Percentiles rank a stretch among this genome's conserved stretches.
phyloP scores from a whole-genome alignment of 441 rosid species.

The Corymbia calophylla region DNA sequence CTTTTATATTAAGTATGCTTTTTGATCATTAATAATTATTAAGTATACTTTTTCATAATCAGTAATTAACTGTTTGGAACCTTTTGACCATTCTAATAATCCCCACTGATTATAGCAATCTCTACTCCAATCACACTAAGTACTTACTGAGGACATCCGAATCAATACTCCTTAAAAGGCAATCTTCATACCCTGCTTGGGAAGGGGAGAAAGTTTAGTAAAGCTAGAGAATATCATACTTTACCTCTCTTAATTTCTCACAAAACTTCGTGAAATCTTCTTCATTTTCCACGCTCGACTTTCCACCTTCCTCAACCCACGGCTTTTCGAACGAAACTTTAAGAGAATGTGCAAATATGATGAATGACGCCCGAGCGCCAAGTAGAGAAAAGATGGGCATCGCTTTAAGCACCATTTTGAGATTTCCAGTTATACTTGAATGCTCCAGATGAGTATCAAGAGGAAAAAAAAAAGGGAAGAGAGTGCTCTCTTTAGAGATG shows the following conservation, averaged over 20 bases:
- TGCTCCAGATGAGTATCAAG: neutral
- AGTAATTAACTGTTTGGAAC: neutral
- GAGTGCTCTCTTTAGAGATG: neutral
- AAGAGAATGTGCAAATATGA: neutral
- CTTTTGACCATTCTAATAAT: neutral
- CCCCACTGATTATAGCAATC: neutral
- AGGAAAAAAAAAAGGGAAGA: neutral
- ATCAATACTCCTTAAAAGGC: neutral
- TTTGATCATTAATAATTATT: neutral
- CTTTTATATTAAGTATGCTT: neutral
- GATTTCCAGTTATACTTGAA: neutral
- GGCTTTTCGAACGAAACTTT: neutral
- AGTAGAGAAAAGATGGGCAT: neutral
- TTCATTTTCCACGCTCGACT: accelerated
- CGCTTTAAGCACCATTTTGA: neutral
- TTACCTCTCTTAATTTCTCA: neutral
- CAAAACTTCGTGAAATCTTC: neutral
- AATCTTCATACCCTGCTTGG: neutral
- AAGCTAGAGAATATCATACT: neutral
- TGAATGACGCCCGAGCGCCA: neutral
- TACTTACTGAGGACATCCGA: neutral
- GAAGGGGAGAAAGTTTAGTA: neutral
- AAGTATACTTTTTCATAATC: neutral
- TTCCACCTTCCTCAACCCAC: neutral
- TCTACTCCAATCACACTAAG: neutral